Evolutionary conservation across 1,284 basidiomycete species (phyloP), one percentile per base, ranked within the genome.

Genomic region (Ceratobasidium sp.): DNA sequence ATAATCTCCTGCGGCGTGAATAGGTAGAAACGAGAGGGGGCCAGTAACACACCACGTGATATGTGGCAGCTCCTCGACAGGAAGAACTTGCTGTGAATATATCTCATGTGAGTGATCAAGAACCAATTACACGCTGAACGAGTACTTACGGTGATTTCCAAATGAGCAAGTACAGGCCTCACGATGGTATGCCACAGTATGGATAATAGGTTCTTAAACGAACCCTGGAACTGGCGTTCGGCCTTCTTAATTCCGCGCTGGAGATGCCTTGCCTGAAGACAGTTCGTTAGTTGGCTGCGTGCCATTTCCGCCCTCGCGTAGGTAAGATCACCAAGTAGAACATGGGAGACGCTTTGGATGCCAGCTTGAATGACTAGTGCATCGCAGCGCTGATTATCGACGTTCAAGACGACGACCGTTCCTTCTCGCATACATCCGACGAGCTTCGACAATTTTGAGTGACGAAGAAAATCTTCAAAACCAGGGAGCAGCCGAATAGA

Each of bases 11-110:
- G 68, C 68, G 7, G 68, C 68, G 23, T 70, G 68, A 12, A 70
- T 39, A 9, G 68, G 68, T 13, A 70, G 33, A 13, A 40, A 70
- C 5, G 68, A 70, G 20, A 70, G 68, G 18, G 39, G 51, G 7
- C 68, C 68, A 13, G 68, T 70, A n/a, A 39, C 58, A 39, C 68
- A 70, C 68, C 68, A 70, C 10, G 39, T 58, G 1, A 70, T 56
- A 26, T 70, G 68, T 9, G 68, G 68, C 2, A 70, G 53, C 33
- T 70, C 46, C 3, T 56, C 33, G 5, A 15, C 3, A 2, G 68
- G 33, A 2, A 58, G 26, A 0, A 39, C 28, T 15, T 58, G 28
- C 68, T 70, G 15, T 7, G n/a, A 69, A 40, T 39, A 39, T 40
- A 20, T 46, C 6, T 7, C 3, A 13, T 51, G 20, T 26, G 20